Base-by-base conservation (phyloP, 768 basidiomycete genomes). In the Pulveroboletus sp. region DNA sequence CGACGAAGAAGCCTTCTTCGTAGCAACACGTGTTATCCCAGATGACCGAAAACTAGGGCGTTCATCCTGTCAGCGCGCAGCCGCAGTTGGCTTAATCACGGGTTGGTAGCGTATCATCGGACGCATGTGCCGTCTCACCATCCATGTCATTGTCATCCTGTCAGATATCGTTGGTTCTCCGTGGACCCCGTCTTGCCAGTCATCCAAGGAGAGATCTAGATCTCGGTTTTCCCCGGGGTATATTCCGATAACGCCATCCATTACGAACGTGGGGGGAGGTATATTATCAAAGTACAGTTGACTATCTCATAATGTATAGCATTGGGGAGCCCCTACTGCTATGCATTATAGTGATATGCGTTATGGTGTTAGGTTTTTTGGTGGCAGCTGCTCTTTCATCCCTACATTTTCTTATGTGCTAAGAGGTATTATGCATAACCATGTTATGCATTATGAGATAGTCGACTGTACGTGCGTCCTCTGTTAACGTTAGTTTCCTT, bases 21-120 rank as follows among this genome's bases (percentile, higher is more conserved):
- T 26, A 22, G 16, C 26, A 45, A 62, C 62, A 64, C 57, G 63
- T 63, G 62, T 63, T 50, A 23, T 29, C 30, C 40, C 24, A 42
- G 49, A 53, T 56, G 47, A 3, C 11, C n/a, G 45, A 45, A 42
- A 54, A 62, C 6, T 6, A 53, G 45, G 43, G 42, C 44, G 31
- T 44, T 23, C 11, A n/a, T n/a, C 19, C 24, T 48, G 46, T 49
- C 49, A 20, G 41, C 24, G 39, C 47, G 49, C 58, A 49, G 53
- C 50, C 37, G 41, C 52, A 50, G 42, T 5, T 9, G 10, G 26
- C 29, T 17, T 27, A 11, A 34, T 20, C 34, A 37, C 31, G 38
- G 20, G 8, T 19, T 23, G 26, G 34, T n/a, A 26, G 43, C 50
- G 35, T 47, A 47, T 51, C 57, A 45, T 22, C 30, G 27, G 44